Base-by-base conservation (phyloP, 805 yeast species). In the Ogataea degrootiae region DNA sequence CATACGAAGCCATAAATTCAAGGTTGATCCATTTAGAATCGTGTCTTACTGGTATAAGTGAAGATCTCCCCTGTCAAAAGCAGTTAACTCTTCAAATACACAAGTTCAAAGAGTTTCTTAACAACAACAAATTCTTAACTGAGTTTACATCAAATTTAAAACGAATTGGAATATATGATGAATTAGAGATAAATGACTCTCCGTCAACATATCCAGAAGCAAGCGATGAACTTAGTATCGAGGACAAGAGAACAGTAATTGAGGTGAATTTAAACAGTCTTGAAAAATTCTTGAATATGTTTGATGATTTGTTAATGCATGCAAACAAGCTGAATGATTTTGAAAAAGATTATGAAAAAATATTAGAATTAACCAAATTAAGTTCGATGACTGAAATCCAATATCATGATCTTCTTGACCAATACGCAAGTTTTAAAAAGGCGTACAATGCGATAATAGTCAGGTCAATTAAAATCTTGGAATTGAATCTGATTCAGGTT, bases 1-100 rank as follows among this genome's bases (percentile, higher is more conserved):
- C 36, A 22, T 37, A 43, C 41, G 39, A 46, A 17, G 50, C 54
- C 7, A 23, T 56, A 16, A 47, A 52, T 26, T 7, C 42, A 34
- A 49, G 60, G 2, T 36, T 56, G n/a, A 21, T 46, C 16, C 45
- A 38, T 14, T 33, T 56, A 42, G 60, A 56, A 43, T 41, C 51
- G 8, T 39, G 36, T 3, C 40, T 50, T n/a, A 45, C 38, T 12
- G 57, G 51, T 14, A 19, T 41, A n/a, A 15, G 35, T 5, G n/a
- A 35, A 17, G 50, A 51, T 15, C 37, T 39, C 1, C 26, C 50
- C 4, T 5, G 46, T 5, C 9, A 12, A 11, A 44, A 42, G 16
- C 57, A 50, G 43, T 21, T 56, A 12, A 23, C 21, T 2, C 34
- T 26, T 6, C 48, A 46, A 9, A 6, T 35, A 17, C 17, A 36